Percentiles rank a stretch among this genome's conserved stretches.
Evolutionary conservation across 2,329 filamentous ascomycete genomes (phyloP).

Genomic region (Macrophomina phaseolina): DNA sequence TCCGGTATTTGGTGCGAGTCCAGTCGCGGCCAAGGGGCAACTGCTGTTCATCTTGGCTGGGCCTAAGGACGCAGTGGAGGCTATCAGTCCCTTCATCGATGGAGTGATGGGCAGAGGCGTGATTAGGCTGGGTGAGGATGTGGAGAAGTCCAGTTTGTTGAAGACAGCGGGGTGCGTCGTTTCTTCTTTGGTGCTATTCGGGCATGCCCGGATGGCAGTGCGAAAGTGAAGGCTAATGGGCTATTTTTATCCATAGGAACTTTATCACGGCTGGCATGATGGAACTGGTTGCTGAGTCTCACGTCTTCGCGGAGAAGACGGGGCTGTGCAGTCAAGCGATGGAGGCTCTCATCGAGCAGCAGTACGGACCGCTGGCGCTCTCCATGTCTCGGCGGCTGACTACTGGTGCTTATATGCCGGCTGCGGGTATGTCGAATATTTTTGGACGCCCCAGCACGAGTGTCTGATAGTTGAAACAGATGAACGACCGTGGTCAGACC

Average conservation of each 20-base stretch:
- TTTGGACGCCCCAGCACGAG: too few species aligned
- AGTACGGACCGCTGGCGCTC: constrained; percentile 38
- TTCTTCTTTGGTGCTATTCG: not conserved
- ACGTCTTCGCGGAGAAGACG: constrained; percentile 56
- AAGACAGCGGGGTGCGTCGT: constrained; percentile 1
- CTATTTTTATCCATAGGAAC: constrained; percentile 47
- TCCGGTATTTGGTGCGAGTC: constrained; percentile 59
- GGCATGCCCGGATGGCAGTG: not conserved
- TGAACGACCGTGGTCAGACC: constrained; percentile 51
- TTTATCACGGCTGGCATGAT: constrained; percentile 58
- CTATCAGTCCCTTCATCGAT: not conserved
- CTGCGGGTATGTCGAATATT: constrained; percentile 33
- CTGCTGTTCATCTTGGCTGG: constrained; percentile 57
- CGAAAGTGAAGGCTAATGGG: not conserved
- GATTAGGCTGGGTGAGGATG: not conserved
- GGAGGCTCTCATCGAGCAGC: constrained; percentile 49
- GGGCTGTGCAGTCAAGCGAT: constrained; percentile 49
- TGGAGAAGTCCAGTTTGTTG: not conserved
- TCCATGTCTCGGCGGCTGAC: constrained; percentile 39
- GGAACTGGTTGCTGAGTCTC: constrained; percentile 57
- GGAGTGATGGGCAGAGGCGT: not conserved
- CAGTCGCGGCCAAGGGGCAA: constrained; percentile 54
- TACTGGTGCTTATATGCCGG: constrained; percentile 36
- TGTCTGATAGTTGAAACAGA: not conserved
- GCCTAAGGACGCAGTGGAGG: constrained; percentile 29